Conservation (phyloP, 2,329 filamentous ascomycete species). For the Claviceps sp. region DNA sequence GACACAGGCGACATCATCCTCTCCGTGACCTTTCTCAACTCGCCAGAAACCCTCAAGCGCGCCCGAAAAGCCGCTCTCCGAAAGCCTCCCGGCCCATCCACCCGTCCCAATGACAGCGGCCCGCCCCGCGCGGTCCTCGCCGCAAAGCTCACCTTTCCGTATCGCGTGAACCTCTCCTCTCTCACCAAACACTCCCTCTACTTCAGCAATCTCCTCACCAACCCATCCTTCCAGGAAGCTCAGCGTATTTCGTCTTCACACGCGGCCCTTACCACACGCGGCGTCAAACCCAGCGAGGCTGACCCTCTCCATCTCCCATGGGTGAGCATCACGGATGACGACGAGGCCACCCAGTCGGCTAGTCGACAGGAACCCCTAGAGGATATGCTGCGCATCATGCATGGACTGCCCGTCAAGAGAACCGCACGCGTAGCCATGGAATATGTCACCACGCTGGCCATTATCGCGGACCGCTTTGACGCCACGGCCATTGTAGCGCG, state of each 20-base stretch:
- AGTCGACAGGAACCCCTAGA: constrained; percentile 49
- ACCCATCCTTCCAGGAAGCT: constrained; percentile 50
- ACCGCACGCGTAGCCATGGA: constrained; percentile 33
- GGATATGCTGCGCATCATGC: constrained; percentile 55
- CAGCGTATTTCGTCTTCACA: constrained; percentile 39
- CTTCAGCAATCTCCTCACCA: constrained; percentile 53
- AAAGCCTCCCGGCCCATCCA: constrained; percentile 15
- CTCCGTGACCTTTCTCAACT: constrained; percentile 51
- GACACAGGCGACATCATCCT: constrained; percentile 51
- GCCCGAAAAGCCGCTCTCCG: constrained; percentile 23
- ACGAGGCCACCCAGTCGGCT: constrained; percentile 48
- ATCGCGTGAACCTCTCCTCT: constrained; percentile 43
- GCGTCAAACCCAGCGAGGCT: constrained; percentile 34
- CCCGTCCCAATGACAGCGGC: background rate
- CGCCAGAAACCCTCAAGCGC: constrained; percentile 33
- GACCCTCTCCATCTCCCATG: constrained; percentile 43
- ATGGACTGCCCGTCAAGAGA: constrained; percentile 34
- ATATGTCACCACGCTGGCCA: constrained; percentile 53
- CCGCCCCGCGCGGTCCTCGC: constrained; percentile 15
- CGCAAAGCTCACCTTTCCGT: constrained; percentile 31
- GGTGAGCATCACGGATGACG: constrained; percentile 53
- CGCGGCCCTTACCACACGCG: constrained; percentile 31
- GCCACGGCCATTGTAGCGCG: constrained; percentile 41
- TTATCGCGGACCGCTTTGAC: constrained; percentile 63
- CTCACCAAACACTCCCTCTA: constrained; percentile 54